Conservation (phyloP, 2,329 filamentous ascomycete species). For the Hypoxylon sp. region DNA sequence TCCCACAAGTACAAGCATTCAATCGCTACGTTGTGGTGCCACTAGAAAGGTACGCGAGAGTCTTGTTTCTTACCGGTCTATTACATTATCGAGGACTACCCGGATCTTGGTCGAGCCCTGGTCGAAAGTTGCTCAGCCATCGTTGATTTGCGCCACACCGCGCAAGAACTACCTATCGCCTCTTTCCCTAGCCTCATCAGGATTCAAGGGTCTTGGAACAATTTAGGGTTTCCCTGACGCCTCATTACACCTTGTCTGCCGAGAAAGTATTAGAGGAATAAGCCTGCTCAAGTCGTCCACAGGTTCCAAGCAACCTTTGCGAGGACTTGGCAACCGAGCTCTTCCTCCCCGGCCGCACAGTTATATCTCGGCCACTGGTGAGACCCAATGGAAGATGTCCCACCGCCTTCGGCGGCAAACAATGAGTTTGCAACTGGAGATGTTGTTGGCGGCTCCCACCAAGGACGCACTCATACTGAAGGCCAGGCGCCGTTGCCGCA, state of each 20-base stretch:
- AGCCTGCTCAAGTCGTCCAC: slow-evolving; percentile 34
- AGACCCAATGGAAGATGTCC: slow-evolving; percentile 56
- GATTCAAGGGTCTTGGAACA: slow-evolving; percentile 25
- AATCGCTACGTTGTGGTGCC: slow-evolving; percentile 39
- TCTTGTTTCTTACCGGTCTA: slow-evolving; percentile 39
- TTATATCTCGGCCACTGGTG: slow-evolving; percentile 29
- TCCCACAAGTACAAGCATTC: slow-evolving; percentile 38
- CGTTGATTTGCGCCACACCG: slow-evolving; percentile 45
- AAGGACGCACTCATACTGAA: slow-evolving; percentile 46
- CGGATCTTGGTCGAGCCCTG: slow-evolving; percentile 43
- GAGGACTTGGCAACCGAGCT: slow-evolving; percentile 36
- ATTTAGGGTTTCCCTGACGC: slow-evolving; percentile 42
- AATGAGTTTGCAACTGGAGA: slow-evolving; percentile 52
- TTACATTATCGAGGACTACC: slow-evolving; percentile 36
- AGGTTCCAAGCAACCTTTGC: slow-evolving; percentile 31
- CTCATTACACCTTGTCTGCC: slow-evolving; percentile 37
- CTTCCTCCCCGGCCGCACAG: slow-evolving; percentile 34
- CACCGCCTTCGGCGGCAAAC: slow-evolving; percentile 50
- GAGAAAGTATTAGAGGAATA: slow-evolving; percentile 40
- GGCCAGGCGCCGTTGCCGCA: slow-evolving; percentile 43
- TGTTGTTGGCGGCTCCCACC: slow-evolving; percentile 36
- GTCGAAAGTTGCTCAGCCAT: slow-evolving; percentile 40
- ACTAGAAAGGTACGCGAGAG: slow-evolving; percentile 44
- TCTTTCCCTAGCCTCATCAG: slow-evolving; percentile 37
- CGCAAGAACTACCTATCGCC: slow-evolving; percentile 42